Base-by-base conservation (phyloP, 176 grass and related monocot species). In the Saccharum spontaneum region DNA sequence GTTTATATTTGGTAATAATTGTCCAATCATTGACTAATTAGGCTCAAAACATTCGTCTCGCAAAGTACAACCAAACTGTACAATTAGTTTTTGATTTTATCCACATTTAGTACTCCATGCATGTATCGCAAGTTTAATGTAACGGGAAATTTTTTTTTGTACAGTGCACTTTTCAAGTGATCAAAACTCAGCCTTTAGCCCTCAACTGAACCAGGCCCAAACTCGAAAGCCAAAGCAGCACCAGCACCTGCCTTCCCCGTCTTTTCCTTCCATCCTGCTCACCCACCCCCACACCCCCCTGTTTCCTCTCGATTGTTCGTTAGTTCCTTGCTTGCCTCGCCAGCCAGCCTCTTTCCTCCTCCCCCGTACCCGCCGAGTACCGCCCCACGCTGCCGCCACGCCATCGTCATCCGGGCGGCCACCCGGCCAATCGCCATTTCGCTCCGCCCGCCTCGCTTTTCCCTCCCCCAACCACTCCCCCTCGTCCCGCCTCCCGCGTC, bases 391-490 rank as follows among this genome's bases (percentile, higher is more conserved):
- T 8, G 46, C 64, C 0, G 26, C 40, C 78, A 7, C 0, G 26
- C 40, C 78, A 3, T 78, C 78, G 46, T 23, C 48, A 18, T 69
- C 76, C 59, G 5, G 68, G 63, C 77, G 41, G 76, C 75, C 67
- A 74, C 72, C 66, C 72, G 7, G 22, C 74, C 88, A 86, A 79
- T 86, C 84, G 9, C 79, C 67, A 77, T 45, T 82, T 4, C 16
- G 17, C 85, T 6, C 26, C 7, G 36, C 11, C 70, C 23, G 41
- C 45, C 26, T 46, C 22, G 37, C 55, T 81, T 80, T 85, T 41
- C n/a, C 44, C 13, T 26, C 0, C 67, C 68, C 68, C 88, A 90
- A 83, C 84, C 74, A 87, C 89, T 75, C 89, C 79, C 7, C 3
- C 67, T 18, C 22, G 4, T 50, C 36, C 7, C 76, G 15, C 61